These are phyloP conservation scores for Sarocladium brachiariae DNA, from an alignment of 2,329 filamentous ascomycete species.

Conservation along the genomic window DNA sequence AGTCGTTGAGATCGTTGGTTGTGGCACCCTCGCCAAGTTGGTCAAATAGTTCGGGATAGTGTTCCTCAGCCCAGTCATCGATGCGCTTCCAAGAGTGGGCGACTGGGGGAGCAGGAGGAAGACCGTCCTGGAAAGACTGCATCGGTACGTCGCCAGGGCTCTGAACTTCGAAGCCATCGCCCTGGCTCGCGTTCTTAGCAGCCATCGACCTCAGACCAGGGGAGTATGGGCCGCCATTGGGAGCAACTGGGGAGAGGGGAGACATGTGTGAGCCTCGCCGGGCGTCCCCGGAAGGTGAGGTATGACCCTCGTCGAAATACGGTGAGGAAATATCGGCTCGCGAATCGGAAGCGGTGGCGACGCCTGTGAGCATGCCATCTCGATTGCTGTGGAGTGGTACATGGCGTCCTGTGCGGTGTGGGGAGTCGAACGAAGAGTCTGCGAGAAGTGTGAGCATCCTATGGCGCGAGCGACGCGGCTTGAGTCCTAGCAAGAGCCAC, in stretches of 20 bases:
- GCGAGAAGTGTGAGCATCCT: conserved; percentile 16
- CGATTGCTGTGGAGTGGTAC: conserved; percentile 79
- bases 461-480: conserved; percentile 1
- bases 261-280: conserved; percentile 34
- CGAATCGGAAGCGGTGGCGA: conserved; percentile 85
- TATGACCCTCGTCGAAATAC: conserved; percentile 64
- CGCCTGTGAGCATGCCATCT: conserved; percentile 75
- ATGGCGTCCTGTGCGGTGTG: conserved; percentile 84
- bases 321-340: conserved; percentile 73
- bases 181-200: conserved; percentile 57
- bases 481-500: conserved; percentile 4
- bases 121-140: conserved; percentile 89
- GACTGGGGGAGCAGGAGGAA: conserved; percentile 82
- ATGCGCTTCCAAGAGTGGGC: conserved; percentile 90
- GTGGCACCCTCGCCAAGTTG: conserved; percentile 90
- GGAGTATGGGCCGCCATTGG: conserved; percentile 72
- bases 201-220: conserved; percentile 79
- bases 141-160: conserved; percentile 83
- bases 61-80: conserved; percentile 86
- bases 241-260: conserved; percentile 43
- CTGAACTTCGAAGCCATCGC: conserved; percentile 62
- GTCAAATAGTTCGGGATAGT: conserved; percentile 91
- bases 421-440: conserved; percentile 93
- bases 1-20: conserved; percentile 88
- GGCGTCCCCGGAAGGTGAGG: conserved; percentile 41